phyloP scores from a whole-genome alignment of 441 rosid species.

The Erysimum cheiri region DNA sequence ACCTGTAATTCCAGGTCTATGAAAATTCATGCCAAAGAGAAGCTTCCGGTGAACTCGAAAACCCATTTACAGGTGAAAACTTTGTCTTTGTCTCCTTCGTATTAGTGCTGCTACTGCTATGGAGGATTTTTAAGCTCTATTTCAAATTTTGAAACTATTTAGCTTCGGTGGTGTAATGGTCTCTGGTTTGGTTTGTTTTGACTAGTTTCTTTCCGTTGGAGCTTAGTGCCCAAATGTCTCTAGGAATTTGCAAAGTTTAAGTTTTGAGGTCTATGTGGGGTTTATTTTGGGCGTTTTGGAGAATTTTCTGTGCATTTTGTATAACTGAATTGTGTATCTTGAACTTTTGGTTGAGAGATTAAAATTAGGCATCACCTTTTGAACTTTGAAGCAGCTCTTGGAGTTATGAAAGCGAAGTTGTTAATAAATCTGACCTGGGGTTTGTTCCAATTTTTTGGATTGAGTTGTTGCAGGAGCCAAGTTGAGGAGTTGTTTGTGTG shows the following conservation, averaged over 20 bases:
- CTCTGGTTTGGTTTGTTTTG: not conserved
- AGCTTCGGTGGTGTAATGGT: too few relatives aligned
- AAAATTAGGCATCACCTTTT: not conserved
- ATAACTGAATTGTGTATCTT: not conserved
- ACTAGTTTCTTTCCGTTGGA: slow-evolving; percentile 2
- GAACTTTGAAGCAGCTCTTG: slow-evolving; percentile 10
- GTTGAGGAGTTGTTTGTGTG: slow-evolving; percentile 13
- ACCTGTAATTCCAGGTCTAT: slow-evolving; percentile 66
- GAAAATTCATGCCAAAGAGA: slow-evolving; percentile 91
- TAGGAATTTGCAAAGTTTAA: not conserved
- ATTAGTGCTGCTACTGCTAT: not conserved
- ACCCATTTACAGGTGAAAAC: slow-evolving; percentile 71
- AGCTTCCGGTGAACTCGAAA: slow-evolving; percentile 59
- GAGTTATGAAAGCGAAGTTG: too few relatives aligned
- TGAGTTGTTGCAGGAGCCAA: slow-evolving; percentile 22
- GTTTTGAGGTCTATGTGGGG: not conserved
- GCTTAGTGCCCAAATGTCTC: not conserved
- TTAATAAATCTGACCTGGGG: slow-evolving; percentile 4
- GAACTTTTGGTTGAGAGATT: slow-evolving; percentile 6
- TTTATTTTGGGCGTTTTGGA: not conserved
- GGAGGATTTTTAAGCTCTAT: slow-evolving; percentile 1
- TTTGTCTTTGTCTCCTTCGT: slow-evolving; percentile 10
- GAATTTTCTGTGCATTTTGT: not conserved
- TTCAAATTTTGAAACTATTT: too few relatives aligned
- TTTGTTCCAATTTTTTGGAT: not conserved